phyloP scores from a whole-genome alignment of 495 filamentous ascomycete genomes.

The Chaetomium tenue region DNA sequence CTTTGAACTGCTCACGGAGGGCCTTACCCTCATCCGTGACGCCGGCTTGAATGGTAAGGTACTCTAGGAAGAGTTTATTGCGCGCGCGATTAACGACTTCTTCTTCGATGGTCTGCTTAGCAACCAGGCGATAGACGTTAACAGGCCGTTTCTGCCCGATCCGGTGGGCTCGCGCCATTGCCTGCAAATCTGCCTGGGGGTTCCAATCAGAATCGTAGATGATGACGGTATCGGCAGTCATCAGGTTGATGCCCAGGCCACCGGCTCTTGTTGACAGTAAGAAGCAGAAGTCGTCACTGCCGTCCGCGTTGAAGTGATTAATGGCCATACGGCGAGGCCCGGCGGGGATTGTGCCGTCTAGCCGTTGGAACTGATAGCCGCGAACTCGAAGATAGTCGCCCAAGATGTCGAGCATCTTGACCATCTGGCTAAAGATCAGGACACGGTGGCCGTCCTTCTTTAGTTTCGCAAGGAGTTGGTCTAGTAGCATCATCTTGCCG shows the following conservation, averaged over 20 bases:
- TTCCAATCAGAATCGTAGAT: slow-evolving; percentile 99
- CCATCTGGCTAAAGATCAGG: slow-evolving; percentile 99
- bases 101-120: slow-evolving; percentile 97
- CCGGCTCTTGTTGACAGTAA: slow-evolving; percentile 92
- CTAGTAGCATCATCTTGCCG: slow-evolving; percentile 98
- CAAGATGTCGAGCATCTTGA: slow-evolving; percentile 95
- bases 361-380: slow-evolving; percentile 85
- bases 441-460: slow-evolving; percentile 91
- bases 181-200: slow-evolving; percentile 94
- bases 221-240: slow-evolving; percentile 98
- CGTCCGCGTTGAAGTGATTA: slow-evolving; percentile 94
- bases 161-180: slow-evolving; percentile 96
- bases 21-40: slow-evolving; percentile 89
- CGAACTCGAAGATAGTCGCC: slow-evolving; percentile 88
- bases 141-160: slow-evolving; percentile 96
- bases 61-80: slow-evolving; percentile 98
- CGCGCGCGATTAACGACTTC: slow-evolving; percentile 93
- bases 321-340: slow-evolving; percentile 84
- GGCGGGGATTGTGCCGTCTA: slow-evolving; percentile 92
- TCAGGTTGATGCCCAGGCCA: slow-evolving; percentile 95
- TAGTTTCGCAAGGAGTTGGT: slow-evolving; percentile 86
- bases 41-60: slow-evolving; percentile 93
- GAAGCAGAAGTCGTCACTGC: slow-evolving; percentile 93
- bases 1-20: slow-evolving; percentile 57
- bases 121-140: slow-evolving; percentile 90